Evolutionary conservation across 768 basidiomycete species (phyloP).

Genomic region (Pleurotus citrinopileatus): DNA sequence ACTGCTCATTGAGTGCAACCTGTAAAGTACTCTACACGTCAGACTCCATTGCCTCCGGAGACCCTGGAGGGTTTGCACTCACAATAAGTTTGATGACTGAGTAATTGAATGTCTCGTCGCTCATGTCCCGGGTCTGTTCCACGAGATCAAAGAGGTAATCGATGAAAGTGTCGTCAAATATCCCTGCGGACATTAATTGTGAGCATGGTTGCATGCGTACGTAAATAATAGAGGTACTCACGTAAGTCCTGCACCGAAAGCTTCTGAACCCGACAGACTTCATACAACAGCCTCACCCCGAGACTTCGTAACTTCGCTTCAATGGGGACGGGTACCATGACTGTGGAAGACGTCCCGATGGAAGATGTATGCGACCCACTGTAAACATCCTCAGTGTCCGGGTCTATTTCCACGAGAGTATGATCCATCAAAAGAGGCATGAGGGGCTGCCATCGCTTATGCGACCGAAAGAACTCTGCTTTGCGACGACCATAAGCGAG

Average conservation of each 20-base stretch:
- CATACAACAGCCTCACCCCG: constrained; percentile 77
- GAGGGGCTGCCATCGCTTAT: constrained; percentile 81
- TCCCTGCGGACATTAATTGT: constrained; percentile 38
- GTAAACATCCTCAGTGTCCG: constrained; percentile 63
- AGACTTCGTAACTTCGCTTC: constrained; percentile 79
- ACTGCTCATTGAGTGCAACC: constrained; percentile 96
- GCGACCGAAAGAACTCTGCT: constrained; percentile 68
- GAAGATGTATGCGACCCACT: constrained; percentile 26
- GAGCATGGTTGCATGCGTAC: neutral
- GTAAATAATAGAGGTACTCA: constrained; percentile 33
- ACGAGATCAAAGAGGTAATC: constrained; percentile 91
- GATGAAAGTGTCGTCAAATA: constrained; percentile 83
- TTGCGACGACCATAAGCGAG: constrained; percentile 71
- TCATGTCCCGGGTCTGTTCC: constrained; percentile 83
- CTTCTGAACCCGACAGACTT: constrained; percentile 91
- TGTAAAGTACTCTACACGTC: constrained; percentile 24
- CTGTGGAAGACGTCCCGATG: constrained; percentile 9
- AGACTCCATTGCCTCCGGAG: neutral
- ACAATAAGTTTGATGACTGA: constrained; percentile 93
- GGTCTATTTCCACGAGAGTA: constrained; percentile 77
- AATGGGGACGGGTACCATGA: constrained; percentile 62
- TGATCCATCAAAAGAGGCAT: constrained; percentile 85
- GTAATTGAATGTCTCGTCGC: constrained; percentile 94
- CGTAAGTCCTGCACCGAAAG: constrained; percentile 76
- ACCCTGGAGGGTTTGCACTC: constrained; percentile 28